Percentiles rank a stretch among this genome's conserved stretches.
Conservation (phyloP, 306 rosid species). For the Glycine tomentella region DNA sequence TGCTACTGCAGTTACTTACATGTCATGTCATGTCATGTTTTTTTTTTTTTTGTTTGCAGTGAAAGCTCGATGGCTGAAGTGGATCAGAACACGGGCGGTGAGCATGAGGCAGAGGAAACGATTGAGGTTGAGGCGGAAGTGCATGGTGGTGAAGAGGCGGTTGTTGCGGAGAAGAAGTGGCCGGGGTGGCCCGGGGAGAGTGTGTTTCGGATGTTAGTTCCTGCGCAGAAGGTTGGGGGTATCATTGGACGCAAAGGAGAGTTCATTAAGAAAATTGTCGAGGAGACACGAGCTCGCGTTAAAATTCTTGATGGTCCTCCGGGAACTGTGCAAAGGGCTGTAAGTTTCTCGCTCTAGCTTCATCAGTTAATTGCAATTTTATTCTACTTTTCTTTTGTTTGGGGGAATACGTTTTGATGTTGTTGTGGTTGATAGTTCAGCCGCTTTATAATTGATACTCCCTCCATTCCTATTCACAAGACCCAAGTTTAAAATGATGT, state of each 20-base stretch:
- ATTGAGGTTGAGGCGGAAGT: constrained; percentile 49
- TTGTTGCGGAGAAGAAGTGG: constrained; percentile 85
- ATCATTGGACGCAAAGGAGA: constrained; percentile 99
- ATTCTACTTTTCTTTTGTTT: background rate
- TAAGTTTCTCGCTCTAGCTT: constrained; percentile 56
- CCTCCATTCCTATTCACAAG: too few species aligned
- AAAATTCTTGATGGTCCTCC: constrained; percentile 99
- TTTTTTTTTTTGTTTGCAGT: background rate
- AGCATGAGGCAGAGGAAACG: constrained; percentile 43
- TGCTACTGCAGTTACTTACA: background rate
- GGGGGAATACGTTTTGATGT: background rate
- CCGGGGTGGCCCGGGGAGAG: constrained; percentile 99
- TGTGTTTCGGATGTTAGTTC: constrained; percentile 96
- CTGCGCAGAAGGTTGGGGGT: constrained; percentile 95
- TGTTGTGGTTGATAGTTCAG: background rate
- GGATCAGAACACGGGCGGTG: constrained; percentile 53
- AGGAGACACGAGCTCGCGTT: constrained; percentile 95
- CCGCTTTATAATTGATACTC: background rate
- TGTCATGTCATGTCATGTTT: background rate
- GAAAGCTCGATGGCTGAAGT: constrained; percentile 37
- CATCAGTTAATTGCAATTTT: background rate
- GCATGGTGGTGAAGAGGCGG: constrained; percentile 62
- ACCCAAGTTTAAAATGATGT: too few species aligned
- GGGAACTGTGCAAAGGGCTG: constrained; percentile 96
- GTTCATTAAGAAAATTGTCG: constrained; percentile 87